Conservation (phyloP, 176 grass and related monocot species). For the Thinopyrum elongatum region DNA sequence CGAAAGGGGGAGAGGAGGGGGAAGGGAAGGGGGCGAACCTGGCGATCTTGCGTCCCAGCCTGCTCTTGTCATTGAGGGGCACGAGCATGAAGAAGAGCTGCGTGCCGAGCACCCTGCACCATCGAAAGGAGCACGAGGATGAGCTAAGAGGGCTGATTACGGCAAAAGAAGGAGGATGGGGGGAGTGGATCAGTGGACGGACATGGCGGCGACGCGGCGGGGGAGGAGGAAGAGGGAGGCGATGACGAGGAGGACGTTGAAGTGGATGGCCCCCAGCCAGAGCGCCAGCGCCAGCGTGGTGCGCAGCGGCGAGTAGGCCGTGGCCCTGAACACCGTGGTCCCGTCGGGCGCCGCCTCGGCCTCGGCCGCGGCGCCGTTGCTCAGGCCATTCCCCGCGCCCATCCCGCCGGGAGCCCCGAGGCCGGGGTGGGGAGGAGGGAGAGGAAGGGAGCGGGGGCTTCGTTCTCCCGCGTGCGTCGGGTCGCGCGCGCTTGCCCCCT, state of each 20-base stretch:
- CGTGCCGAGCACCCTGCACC: slow-evolving; percentile 60
- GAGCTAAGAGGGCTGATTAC: not conserved
- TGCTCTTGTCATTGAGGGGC: slow-evolving; percentile 55
- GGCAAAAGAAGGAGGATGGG: not conserved
- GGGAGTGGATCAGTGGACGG: not conserved
- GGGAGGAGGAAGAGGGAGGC: slow-evolving; percentile 74
- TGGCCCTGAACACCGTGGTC: slow-evolving; percentile 51
- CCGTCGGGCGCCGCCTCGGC: slow-evolving; percentile 19
- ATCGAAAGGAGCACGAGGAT: not conserved
- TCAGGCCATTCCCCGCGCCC: slow-evolving; percentile 18
- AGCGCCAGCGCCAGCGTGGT: slow-evolving; percentile 72
- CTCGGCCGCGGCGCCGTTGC: slow-evolving; percentile 10
- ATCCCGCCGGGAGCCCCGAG: slow-evolving; percentile 5
- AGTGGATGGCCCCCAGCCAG: slow-evolving; percentile 90
- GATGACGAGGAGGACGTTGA: slow-evolving; percentile 72
- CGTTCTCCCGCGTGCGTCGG: slow-evolving; percentile 4
- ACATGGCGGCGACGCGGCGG: slow-evolving; percentile 66
- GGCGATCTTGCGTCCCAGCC: slow-evolving; percentile 58
- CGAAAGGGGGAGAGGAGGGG: not conserved
- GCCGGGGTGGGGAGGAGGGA: not conserved
- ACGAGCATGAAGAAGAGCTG: slow-evolving; percentile 86
- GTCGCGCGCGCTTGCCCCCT: not conserved
- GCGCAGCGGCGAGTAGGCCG: slow-evolving; percentile 51
- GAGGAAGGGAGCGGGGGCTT: not conserved
- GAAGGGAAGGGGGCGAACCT: slow-evolving; percentile 34